phyloP scores from a whole-genome alignment of 805 yeast species.

The Metschnikowia gelsemii region DNA sequence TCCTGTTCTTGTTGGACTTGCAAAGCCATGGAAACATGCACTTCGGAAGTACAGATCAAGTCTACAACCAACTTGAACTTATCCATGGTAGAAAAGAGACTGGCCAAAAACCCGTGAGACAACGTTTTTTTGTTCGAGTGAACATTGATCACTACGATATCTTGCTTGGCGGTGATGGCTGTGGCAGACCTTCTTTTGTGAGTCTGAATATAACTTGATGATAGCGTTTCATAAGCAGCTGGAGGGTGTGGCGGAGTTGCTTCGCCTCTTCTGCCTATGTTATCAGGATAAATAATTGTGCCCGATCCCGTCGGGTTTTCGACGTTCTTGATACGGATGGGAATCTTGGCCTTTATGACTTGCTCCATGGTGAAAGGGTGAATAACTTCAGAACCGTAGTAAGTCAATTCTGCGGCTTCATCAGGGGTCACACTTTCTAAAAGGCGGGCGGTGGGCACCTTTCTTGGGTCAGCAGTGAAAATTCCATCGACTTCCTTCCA shows the following conservation, averaged over 20 bases:
- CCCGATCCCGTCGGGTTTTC: slow-evolving; percentile 92
- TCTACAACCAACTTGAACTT: slow-evolving; percentile 85
- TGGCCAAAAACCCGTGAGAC: slow-evolving; percentile 93
- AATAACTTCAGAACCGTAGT: slow-evolving; percentile 96
- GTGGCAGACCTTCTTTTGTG: slow-evolving; percentile 72
- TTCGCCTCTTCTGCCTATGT: slow-evolving; percentile 80
- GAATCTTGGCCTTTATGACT: slow-evolving; percentile 92
- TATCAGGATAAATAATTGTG: slow-evolving; percentile 91
- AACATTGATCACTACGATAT: slow-evolving; percentile 86
- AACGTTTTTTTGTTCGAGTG: slow-evolving; percentile 92
- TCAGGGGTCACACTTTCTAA: slow-evolving; percentile 92
- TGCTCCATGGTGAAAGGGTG: slow-evolving; percentile 99
- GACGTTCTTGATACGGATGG: slow-evolving; percentile 94
- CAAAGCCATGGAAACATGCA: slow-evolving; percentile 97
- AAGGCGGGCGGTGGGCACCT: slow-evolving; percentile 85
- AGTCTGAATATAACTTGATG: slow-evolving; percentile 34
- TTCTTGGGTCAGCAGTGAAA: slow-evolving; percentile 97
- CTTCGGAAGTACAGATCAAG: slow-evolving; percentile 94
- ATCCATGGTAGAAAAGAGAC: slow-evolving; percentile 83
- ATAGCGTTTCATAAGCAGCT: slow-evolving; percentile 56
- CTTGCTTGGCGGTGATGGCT: slow-evolving; percentile 93
- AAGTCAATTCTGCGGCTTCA: slow-evolving; percentile 97
- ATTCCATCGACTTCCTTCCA: slow-evolving; percentile 99
- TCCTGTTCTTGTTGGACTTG: slow-evolving; percentile 71
- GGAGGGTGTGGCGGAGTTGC: slow-evolving; percentile 96